Percentiles rank a stretch among this genome's conserved stretches.
Evolutionary conservation across 257 asterid genomes (phyloP).

Genomic region (Anisodus tanguticus): DNA sequence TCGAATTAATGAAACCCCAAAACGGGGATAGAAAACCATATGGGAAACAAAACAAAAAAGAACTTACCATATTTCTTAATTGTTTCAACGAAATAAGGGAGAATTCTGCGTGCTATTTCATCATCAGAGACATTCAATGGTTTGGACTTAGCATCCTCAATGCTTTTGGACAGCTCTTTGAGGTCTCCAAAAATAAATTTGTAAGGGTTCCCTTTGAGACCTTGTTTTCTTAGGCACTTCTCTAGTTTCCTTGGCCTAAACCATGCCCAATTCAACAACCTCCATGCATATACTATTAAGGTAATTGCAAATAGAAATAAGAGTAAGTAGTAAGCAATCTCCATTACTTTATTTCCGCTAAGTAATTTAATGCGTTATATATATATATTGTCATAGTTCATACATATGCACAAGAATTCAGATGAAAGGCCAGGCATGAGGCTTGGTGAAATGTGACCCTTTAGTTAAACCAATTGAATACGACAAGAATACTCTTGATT

Average conservation of each 20-base stretch:
- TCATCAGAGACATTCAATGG: conserved; percentile 48
- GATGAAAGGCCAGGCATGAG: not conserved
- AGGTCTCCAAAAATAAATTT: conserved; percentile 44
- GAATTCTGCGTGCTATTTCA: conserved; percentile 37
- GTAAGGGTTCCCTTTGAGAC: conserved; percentile 24
- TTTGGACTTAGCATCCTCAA: conserved; percentile 41
- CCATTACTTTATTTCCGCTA: not conserved
- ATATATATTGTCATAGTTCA: not conserved
- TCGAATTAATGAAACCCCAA: too few species aligned
- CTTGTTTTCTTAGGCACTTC: conserved; percentile 27
- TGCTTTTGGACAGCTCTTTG: conserved; percentile 36
- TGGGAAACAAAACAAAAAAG: not conserved
- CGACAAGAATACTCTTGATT: not conserved
- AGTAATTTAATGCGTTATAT: not conserved
- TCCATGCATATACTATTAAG: conserved; percentile 33
- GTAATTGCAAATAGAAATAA: conserved; percentile 17
- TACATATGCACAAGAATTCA: not conserved
- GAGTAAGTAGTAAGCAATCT: conserved; percentile 1
- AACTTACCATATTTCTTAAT: conserved; percentile 18
- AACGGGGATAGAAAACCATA: not conserved
- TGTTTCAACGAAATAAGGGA: conserved; percentile 34
- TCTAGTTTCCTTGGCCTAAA: conserved; percentile 46
- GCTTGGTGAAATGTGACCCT: not conserved
- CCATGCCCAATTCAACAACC: conserved; percentile 48
- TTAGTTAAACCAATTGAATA: not conserved